Evolutionary conservation across 805 yeast genomes (phyloP).

Genomic region (Huiozyma sinensis): DNA sequence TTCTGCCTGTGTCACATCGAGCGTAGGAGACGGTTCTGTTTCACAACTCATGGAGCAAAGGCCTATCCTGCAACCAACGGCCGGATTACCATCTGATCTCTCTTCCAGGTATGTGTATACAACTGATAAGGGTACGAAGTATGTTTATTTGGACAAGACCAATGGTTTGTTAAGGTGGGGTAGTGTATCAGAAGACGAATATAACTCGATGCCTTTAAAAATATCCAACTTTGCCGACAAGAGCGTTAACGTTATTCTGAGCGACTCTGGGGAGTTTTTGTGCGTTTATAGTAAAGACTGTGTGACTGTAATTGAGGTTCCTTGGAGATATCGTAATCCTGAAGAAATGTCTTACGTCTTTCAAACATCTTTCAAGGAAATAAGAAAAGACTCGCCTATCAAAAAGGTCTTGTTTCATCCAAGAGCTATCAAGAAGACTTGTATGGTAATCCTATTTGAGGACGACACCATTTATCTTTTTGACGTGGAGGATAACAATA

Average conservation of each 20-base stretch:
- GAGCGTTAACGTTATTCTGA: constrained; percentile 6
- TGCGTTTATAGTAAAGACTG: constrained; percentile 12
- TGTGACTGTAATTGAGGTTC: constrained; percentile 18
- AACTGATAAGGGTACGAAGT: constrained; percentile 9
- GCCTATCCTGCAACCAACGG: constrained; percentile 1
- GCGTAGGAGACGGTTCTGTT: not conserved
- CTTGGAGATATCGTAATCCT: constrained; percentile 15
- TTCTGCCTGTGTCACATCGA: not conserved
- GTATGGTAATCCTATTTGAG: constrained; percentile 16
- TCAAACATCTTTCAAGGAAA: constrained; percentile 1
- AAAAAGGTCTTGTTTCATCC: constrained; percentile 40
- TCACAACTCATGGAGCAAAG: not conserved
- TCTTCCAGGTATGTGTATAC: constrained; percentile 11
- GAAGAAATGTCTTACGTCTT: constrained; percentile 1
- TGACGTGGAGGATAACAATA: constrained; percentile 7
- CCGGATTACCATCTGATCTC: constrained; percentile 4
- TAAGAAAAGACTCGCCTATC: constrained; percentile 9
- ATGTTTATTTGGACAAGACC: constrained; percentile 6
- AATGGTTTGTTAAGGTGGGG: constrained; percentile 5
- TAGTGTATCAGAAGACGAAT: constrained; percentile 1
- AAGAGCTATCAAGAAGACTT: constrained; percentile 12
- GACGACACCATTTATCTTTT: constrained; percentile 18
- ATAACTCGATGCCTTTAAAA: constrained; percentile 8
- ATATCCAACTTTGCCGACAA: not conserved
- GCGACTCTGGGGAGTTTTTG: constrained; percentile 14